These are phyloP conservation scores for Neoarthrinium moseri DNA, from an alignment of 2,329 filamentous ascomycete genomes.

Conservation along the genomic window DNA sequence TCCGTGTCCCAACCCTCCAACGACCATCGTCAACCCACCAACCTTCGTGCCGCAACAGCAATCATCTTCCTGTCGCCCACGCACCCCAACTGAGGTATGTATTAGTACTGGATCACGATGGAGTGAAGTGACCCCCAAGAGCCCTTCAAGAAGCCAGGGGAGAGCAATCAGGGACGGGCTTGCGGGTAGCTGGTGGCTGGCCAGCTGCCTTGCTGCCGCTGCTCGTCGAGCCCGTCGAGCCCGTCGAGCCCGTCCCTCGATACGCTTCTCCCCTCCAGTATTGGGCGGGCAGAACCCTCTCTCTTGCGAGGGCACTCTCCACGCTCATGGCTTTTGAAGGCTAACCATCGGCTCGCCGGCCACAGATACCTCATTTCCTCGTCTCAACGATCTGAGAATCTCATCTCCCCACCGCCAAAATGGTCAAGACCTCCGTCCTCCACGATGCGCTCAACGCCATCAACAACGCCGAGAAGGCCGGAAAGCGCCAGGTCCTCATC, in stretches of 20 bases:
- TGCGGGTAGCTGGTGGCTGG: conserved; percentile 6
- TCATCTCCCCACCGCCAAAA: conserved; percentile 69
- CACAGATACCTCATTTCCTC: conserved; percentile 66
- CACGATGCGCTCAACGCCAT: conserved; percentile 99
- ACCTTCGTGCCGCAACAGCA: conserved; percentile 10
- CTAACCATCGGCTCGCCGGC: conserved; percentile 48
- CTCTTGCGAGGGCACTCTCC: conserved; percentile 69
- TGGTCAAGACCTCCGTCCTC: conserved; percentile 99
- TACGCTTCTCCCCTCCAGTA: conserved; percentile 64
- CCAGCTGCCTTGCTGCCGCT: conserved; percentile 12
- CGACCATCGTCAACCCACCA: conserved; percentile 23
- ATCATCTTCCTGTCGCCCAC: conserved; percentile 1
- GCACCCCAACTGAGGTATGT: conserved; percentile 43
- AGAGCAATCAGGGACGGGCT: conserved; percentile 55
- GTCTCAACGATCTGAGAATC: conserved; percentile 73
- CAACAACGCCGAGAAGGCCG: conserved; percentile 99
- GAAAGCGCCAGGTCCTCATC: conserved; percentile 99
- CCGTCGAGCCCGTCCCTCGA: conserved; percentile 33
- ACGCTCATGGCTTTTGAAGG: conserved; percentile 62
- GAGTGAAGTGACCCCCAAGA: conserved; percentile 33
- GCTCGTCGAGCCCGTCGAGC: too few relatives aligned
- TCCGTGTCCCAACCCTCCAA: too few relatives aligned
- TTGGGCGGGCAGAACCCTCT: conserved; percentile 72
- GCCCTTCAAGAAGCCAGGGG: conserved; percentile 52
- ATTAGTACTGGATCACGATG: conserved; percentile 24